Evolutionary conservation across 768 basidiomycete species (phyloP).

Genomic region (Tylopilus plumbeoviolaceoides): DNA sequence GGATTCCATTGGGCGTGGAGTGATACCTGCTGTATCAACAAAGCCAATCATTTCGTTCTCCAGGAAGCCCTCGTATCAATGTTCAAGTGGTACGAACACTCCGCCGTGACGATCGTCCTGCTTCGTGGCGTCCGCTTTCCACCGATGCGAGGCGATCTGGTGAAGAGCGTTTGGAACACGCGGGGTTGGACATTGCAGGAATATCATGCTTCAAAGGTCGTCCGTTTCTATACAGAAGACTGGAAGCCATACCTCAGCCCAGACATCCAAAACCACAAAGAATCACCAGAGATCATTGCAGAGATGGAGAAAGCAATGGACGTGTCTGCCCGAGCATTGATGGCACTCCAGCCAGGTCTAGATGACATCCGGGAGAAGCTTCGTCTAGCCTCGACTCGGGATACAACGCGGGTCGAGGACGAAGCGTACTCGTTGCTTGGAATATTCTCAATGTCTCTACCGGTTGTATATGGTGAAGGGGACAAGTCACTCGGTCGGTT

Average conservation of each 20-base stretch:
- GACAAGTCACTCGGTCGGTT: not conserved
- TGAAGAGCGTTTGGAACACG: not conserved
- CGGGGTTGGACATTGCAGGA: not conserved
- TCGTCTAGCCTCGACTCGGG: not conserved
- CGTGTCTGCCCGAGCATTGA: not conserved
- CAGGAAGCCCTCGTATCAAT: not conserved
- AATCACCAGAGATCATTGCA: not conserved
- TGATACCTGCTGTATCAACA: not conserved
- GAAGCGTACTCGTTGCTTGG: not conserved
- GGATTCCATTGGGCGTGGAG: not conserved
- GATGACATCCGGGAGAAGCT: not conserved
- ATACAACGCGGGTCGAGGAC: not conserved
- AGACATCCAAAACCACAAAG: not conserved
- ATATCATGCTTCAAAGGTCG: not conserved
- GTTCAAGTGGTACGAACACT: not conserved
- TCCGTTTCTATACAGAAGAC: not conserved
- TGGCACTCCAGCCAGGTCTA: not conserved
- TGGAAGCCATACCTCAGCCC: not conserved
- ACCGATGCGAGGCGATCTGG: not conserved
- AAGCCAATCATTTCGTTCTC: not conserved
- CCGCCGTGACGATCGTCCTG: not conserved
- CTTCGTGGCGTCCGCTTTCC: not conserved
- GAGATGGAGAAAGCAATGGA: not conserved
- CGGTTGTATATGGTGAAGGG: not conserved
- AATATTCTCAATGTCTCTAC: not conserved